Percentiles rank a stretch among this genome's conserved stretches.
phyloP scores from a whole-genome alignment of 225 moss, liverwort and hornwort genomes.

The Asterella californica region DNA sequence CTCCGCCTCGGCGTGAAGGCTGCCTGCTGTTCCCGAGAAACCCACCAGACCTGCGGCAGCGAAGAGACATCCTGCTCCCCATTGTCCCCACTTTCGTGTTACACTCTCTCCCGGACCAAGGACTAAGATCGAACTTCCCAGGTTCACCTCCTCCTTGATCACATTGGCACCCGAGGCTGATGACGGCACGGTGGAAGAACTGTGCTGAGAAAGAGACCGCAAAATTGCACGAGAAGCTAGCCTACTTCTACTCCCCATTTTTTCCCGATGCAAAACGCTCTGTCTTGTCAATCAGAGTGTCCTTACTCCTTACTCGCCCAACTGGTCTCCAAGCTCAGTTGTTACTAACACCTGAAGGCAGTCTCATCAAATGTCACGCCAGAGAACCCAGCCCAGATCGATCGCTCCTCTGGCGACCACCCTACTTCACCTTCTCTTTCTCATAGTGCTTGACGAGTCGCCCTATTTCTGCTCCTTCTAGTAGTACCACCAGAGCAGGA shows the following conservation, averaged over 20 bases:
- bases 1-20: constrained; percentile 5
- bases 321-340: not conserved
- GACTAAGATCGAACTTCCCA: constrained; percentile 1
- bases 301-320: not conserved
- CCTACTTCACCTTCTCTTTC: not conserved
- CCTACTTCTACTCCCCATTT: constrained; percentile 40
- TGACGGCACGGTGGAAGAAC: not conserved
- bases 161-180: constrained; percentile 7
- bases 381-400: not conserved
- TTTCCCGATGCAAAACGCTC: not conserved
- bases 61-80: constrained; percentile 36
- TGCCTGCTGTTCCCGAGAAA: constrained; percentile 27
- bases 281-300: not conserved
- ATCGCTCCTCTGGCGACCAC: not conserved
- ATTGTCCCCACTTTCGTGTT: constrained; percentile 17
- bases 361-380: not conserved
- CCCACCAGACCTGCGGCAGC: constrained; percentile 49
- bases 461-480: not conserved
- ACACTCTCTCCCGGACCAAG: constrained; percentile 8
- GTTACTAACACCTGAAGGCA: too few relatives aligned
- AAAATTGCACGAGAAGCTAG: constrained; percentile 21
- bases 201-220: constrained; percentile 35
- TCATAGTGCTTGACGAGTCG: not conserved
- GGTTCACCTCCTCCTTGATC: constrained; percentile 24
- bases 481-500: not conserved